phyloP scores from a whole-genome alignment of 352 stramenopile species.

The Globisporangium middletonii region DNA sequence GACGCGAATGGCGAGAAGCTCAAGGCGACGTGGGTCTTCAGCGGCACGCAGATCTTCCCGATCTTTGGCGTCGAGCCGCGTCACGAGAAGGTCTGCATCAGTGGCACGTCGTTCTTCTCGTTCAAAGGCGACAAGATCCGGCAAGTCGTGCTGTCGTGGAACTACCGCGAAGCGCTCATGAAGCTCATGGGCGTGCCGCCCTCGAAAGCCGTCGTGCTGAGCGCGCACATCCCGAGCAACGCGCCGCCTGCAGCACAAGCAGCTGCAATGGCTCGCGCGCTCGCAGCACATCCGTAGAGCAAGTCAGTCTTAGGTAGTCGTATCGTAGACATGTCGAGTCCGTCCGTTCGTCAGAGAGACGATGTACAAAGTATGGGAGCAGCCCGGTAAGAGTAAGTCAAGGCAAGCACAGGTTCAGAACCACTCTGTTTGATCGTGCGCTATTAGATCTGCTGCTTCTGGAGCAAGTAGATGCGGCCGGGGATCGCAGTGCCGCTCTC shows the following conservation, averaged over 20 bases:
- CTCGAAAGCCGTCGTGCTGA: constrained; percentile 16
- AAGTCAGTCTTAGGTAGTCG: too few species aligned
- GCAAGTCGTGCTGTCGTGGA: constrained; percentile 67
- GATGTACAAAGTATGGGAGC: too few species aligned
- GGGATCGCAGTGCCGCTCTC: constrained; percentile 68
- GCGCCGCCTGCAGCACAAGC: constrained; percentile 4
- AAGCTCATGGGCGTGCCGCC: constrained; percentile 62
- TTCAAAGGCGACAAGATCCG: constrained; percentile 75
- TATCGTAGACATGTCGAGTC: too few species aligned
- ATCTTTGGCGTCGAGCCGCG: constrained; percentile 67
- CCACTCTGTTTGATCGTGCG: too few species aligned
- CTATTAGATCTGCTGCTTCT: constrained; percentile 1
- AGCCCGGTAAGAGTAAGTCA: too few species aligned
- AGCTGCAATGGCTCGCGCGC: background rate
- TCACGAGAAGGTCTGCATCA: constrained; percentile 76
- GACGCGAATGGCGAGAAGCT: constrained; percentile 54
- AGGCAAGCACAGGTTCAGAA: too few species aligned
- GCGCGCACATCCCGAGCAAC: constrained; percentile 8
- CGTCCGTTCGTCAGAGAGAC: too few species aligned
- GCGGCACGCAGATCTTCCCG: constrained; percentile 70
- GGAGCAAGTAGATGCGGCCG: constrained; percentile 57
- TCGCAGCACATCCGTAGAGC: too few species aligned
- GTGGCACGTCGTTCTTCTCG: constrained; percentile 65
- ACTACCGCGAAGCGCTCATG: constrained; percentile 64
- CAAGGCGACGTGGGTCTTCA: constrained; percentile 71